Percentiles rank a stretch among this genome's conserved stretches.
phyloP scores from a whole-genome alignment of 2,329 filamentous ascomycete genomes.

The Aspergillus oerlinghausenensis region DNA sequence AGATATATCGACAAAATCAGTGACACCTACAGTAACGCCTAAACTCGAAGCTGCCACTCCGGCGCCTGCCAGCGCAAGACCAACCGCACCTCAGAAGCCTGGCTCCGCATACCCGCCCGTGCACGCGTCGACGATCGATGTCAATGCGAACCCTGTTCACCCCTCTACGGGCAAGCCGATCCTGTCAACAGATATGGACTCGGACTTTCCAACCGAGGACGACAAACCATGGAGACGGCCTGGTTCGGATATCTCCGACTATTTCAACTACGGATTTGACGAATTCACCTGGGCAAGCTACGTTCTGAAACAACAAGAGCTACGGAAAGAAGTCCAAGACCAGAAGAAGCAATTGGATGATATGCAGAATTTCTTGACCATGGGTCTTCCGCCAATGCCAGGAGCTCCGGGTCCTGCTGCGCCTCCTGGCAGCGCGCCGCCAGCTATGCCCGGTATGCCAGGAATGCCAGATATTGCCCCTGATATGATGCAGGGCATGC shows the following conservation, averaged over 20 bases:
- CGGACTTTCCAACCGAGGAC: conserved; percentile 64
- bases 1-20: conserved; percentile 32
- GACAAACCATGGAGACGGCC: conserved; percentile 95
- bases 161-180: conserved; percentile 72
- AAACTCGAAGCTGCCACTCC: conserved; percentile 31
- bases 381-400: conserved; percentile 47
- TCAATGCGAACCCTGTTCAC: conserved; percentile 77
- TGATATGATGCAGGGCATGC: conserved; percentile 58
- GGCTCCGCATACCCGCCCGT: conserved; percentile 63
- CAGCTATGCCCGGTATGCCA: conserved; percentile 32
- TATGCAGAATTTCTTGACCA: conserved; percentile 57
- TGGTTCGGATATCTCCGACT: conserved; percentile 90
- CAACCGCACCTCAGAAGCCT: conserved; percentile 43
- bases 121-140: conserved; percentile 74
- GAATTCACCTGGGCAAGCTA: conserved; percentile 98
- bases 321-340: conserved; percentile 71
- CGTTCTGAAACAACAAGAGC: conserved; percentile 76
- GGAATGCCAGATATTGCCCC: conserved; percentile 50
- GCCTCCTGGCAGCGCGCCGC: conserved; percentile 24
- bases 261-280: conserved; percentile 99
- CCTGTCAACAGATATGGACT: conserved; percentile 71
- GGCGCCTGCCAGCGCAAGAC: conserved; percentile 29
- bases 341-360: conserved; percentile 68
- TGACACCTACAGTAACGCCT: conserved; percentile 29
- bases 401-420: conserved; percentile 25